Percentiles rank a stretch among this genome's conserved stretches.
Evolutionary conservation across 78 protist species (phyloP).

Genomic region (Emiliania huxleyi): DNA sequence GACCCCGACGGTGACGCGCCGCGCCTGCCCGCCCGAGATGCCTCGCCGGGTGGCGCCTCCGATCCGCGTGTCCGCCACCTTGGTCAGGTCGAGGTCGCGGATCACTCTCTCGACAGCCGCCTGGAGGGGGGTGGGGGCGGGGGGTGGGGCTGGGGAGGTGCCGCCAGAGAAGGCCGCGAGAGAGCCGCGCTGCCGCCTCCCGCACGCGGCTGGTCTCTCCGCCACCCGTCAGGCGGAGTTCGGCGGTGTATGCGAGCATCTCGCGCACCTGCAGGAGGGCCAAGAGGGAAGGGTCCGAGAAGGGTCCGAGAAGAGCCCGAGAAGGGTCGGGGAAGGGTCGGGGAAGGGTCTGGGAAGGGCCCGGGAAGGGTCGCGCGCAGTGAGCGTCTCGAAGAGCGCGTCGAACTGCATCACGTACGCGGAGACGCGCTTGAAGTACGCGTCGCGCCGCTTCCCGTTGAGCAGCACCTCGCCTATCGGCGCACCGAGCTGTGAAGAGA

Average conservation of each 20-base stretch:
- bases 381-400: not conserved
- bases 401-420: not conserved
- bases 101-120: not conserved
- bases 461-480: no score
- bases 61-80: not conserved
- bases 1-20: slow-evolving; percentile 45
- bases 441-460: not conserved
- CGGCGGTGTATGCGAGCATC: slow-evolving; percentile 14
- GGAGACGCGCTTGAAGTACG: not conserved
- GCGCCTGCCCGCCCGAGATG: slow-evolving; percentile 61
- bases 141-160: no score
- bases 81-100: not conserved
- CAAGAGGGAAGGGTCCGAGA: no score
- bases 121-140: no score
- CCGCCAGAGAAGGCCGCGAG: no score
- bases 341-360: no score
- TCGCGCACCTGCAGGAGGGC: no score
- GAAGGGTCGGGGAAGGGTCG: no score
- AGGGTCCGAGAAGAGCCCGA: no score
- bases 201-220: not conserved
- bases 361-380: no score
- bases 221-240: not conserved
- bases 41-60: slow-evolving; percentile 15
- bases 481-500: no score
- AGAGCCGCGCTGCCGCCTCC: no score